phyloP scores from a whole-genome alignment of 148 eudicot species.

The Rhododendron simsii region DNA sequence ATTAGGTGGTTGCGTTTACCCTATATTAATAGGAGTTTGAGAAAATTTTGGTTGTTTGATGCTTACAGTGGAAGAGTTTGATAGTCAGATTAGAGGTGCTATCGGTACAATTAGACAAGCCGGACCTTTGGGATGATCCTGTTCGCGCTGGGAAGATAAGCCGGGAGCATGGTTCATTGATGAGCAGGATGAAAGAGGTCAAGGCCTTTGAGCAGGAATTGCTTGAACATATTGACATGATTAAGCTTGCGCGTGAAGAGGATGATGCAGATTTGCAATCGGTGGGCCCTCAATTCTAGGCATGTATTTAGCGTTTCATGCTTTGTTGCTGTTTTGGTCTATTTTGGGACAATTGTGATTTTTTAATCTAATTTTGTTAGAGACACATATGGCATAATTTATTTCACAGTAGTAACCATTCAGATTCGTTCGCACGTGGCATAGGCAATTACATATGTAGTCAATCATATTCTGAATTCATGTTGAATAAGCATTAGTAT shows the following conservation, averaged over 20 bases:
- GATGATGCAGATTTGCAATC: conserved; percentile 84
- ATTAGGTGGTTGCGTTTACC: background rate
- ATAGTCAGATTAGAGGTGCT: conserved; percentile 53
- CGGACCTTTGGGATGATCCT: conserved; percentile 94
- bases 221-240: conserved; percentile 90
- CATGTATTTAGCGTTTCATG: conserved; percentile 43
- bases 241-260: conserved; percentile 96
- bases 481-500: background rate
- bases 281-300: conserved; percentile 79
- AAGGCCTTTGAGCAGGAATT: conserved; percentile 76
- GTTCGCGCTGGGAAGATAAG: conserved; percentile 82
- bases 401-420: background rate
- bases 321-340: background rate
- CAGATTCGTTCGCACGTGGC: background rate
- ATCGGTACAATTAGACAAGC: conserved; percentile 65
- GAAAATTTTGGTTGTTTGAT: conserved; percentile 7
- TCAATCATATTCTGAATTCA: background rate
- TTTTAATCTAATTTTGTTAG: background rate
- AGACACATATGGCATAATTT: background rate
- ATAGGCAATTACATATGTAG: background rate
- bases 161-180: conserved; percentile 84
- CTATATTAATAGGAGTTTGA: background rate
- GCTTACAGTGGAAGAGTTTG: conserved; percentile 74
- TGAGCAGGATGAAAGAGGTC: conserved; percentile 79
- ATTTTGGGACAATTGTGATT: background rate